These are phyloP conservation scores for Marchantia paleacea DNA, from an alignment of 225 moss, liverwort and hornwort genomes.

Conservation along the genomic window DNA sequence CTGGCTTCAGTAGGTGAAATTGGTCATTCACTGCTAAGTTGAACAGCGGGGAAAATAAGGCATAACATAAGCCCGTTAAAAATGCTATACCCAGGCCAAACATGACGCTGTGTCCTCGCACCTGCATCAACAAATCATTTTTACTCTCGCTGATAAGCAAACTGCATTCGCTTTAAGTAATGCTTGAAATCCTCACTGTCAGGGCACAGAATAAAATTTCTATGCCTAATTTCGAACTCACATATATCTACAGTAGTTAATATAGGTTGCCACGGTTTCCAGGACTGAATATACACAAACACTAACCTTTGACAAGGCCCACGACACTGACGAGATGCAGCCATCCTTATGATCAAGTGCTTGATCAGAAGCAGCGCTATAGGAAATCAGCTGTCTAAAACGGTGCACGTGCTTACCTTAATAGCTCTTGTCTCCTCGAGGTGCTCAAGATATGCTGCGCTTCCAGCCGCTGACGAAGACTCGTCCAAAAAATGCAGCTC, in stretches of 20 bases:
- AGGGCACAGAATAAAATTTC: too few relatives aligned
- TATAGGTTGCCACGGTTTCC: too few relatives aligned
- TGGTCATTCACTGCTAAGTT: conserved; percentile 45
- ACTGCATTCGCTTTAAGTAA: too few relatives aligned
- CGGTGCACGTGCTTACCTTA: conserved; percentile 38
- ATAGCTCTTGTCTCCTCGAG: conserved; percentile 63
- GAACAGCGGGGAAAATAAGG: conserved; percentile 37
- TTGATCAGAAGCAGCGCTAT: too few relatives aligned
- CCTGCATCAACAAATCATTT: conserved; percentile 15
- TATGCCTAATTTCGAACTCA: too few relatives aligned
- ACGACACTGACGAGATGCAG: too few relatives aligned
- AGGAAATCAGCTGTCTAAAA: too few relatives aligned
- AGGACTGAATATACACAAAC: too few relatives aligned
- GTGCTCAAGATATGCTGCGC: conserved; percentile 48
- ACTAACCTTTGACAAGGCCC: too few relatives aligned
- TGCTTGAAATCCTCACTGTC: too few relatives aligned
- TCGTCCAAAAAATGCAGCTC: conserved; percentile 11
- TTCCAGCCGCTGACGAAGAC: conserved; percentile 26
- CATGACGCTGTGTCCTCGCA: conserved; percentile 21
- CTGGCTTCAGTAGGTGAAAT: conserved; percentile 31
- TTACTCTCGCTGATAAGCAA: neutral
- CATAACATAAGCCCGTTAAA: conserved; percentile 35
- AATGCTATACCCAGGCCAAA: conserved; percentile 36
- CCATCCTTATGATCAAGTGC: too few relatives aligned
- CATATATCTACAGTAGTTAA: too few relatives aligned